Evolutionary conservation across 2,329 filamentous ascomycete genomes (phyloP), one percentile per base, ranked within the genome.

Genomic region (Chaetomium sp.): DNA sequence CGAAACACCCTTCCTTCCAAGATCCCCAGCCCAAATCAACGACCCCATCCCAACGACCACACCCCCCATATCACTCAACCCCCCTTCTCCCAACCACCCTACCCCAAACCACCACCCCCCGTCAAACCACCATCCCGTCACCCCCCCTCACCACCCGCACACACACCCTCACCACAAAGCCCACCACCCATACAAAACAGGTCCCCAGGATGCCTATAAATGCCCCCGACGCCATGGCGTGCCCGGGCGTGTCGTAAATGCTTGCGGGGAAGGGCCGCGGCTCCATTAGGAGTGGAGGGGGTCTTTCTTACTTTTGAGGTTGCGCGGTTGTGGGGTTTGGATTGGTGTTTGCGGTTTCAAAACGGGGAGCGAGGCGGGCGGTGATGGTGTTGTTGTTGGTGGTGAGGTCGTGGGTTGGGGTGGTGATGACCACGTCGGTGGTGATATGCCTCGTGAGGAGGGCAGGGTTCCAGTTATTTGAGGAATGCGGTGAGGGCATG

Each of bases 181-280:
- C 53, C 6, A 33, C n/a, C 19, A 47, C 25, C 63, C 63, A 64
- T n/a, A 51, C 16, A 10, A 60, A 1, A 3, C 23, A 49, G 1
- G 53, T 57, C 1, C 23, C 57, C 0, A 33, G 6, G 1, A 35
- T 27, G 2, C 57, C 57, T 4, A 61, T 8, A 13, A 64, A 29
- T 6, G 60, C n/a, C 31, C 62, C 62, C 7, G 53, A 31, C 4
- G 33, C 53, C 16, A 64, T 27, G 25, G 57, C 57, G 53, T 64
- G 45, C 21, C 7, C 45, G 16, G 62, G 38, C 1, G 50, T 49
- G 56, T 56, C 62, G 21, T 50, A 60, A 6, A 61, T 13, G 3
- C 53, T 23, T n/a, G 10, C 16, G 16, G 57, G 57, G 53, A 57
- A 57, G 42, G 31, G 5, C 7, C 9, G 25, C 6, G 35, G 27